Evolutionary conservation across 2,329 filamentous ascomycete species (phyloP), one percentile per base, ranked within the genome.

Genomic region (Aspergillus sp.): DNA sequence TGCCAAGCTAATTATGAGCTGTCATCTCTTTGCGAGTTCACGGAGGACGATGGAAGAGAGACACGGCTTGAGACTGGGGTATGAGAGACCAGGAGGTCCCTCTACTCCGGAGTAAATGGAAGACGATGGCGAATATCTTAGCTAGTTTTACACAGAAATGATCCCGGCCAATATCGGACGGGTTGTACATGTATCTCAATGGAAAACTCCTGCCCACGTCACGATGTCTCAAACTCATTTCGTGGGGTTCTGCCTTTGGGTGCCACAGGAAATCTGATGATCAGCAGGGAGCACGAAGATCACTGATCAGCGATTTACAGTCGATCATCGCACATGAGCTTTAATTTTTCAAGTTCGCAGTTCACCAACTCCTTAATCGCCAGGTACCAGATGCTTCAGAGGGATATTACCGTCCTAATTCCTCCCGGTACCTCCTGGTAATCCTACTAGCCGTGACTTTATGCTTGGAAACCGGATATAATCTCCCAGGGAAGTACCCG

Each of bases 1-100:
- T 57, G 54, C 46, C 46, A 50, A 49, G 47, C 34, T n/a, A 15
- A 38, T 38, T 23, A n/a, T 47, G 25, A 48, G 41, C 25, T 46
- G 22, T 54, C 46, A 13, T 41, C 34, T 41, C 34, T 41, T 5
- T 15, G 34, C 34, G 7, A 30, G 6, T 9, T 30, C 38, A 22
- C 15, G 7, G 38, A 41, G 11, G n/a, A 28, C 19, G 19, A 41
- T 22, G 13, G 28, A 28, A 22, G 51, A 54, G 38, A 31, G 17
- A 53, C 19, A 31, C 28, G 49, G 49, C 49, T 17, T 15, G 50
- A 53, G 19, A 41, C 50, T 25, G 46, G 25, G 13, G 13, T 25
- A 49, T 23, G 47, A 25, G 25, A 49, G 15, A 11, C 22, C 13
- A 17, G 22, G 47, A 15, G 23, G 25, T 50, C 48, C 17, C 17